These are phyloP conservation scores for Vanrija sp. DNA, from an alignment of 1,284 basidiomycete species.

Conservation along the genomic window DNA sequence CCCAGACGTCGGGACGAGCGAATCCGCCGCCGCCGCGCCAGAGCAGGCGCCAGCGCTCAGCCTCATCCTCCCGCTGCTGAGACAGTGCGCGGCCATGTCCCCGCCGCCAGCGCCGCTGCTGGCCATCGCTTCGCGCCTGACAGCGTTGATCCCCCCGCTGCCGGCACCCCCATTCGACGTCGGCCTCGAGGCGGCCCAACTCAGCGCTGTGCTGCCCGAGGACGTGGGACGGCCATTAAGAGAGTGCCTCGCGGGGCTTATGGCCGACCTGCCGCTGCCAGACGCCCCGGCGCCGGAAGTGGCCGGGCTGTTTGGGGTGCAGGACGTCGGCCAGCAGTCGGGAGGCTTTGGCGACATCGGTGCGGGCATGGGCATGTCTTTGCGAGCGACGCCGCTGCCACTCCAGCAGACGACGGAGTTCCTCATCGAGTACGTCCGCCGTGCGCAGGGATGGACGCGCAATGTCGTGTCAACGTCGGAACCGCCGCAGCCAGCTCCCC, in stretches of 20 bases:
- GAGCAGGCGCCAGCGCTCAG: conserved; percentile 22
- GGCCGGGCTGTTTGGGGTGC: conserved; percentile 1
- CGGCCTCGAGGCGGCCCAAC: conserved; percentile 36
- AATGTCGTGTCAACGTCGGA: conserved; percentile 1
- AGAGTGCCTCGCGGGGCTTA: conserved; percentile 33
- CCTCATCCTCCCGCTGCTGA: conserved; percentile 35
- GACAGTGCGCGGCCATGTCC: conserved; percentile 16
- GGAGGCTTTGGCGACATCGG: conserved; percentile 3
- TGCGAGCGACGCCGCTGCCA: conserved; percentile 5
- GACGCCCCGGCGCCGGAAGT: background rate
- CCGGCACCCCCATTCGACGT: conserved; percentile 42
- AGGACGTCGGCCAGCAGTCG: background rate
- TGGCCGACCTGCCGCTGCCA: conserved; percentile 33
- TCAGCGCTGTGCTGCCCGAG: conserved; percentile 32
- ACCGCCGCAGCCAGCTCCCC: conserved; percentile 11
- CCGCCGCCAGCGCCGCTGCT: conserved; percentile 13
- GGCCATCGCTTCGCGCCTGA: conserved; percentile 21
- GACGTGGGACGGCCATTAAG: conserved; percentile 31
- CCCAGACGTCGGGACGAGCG: conserved; percentile 28
- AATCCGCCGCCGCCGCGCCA: conserved; percentile 3
- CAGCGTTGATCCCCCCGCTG: conserved; percentile 29
- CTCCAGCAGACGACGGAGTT: conserved; percentile 17
- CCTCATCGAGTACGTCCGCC: conserved; percentile 22
- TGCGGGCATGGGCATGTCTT: background rate
- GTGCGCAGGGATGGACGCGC: conserved; percentile 10